Base-by-base conservation (phyloP, 2,329 filamentous ascomycete species). In the Colletotrichum melonis region DNA sequence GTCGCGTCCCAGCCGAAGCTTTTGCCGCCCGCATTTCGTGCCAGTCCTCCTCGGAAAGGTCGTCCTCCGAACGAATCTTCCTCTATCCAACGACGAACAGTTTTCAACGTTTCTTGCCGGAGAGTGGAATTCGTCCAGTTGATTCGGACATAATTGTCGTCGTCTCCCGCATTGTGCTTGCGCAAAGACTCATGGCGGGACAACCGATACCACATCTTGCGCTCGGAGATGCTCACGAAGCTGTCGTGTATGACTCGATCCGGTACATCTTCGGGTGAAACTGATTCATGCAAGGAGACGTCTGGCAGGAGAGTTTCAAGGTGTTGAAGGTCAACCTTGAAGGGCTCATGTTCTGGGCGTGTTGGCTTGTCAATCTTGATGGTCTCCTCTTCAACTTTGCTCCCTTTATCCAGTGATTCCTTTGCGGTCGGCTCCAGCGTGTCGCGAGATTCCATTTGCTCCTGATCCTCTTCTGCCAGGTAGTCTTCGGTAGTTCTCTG, bases 31-130 rank as follows among this genome's bases (percentile, higher is more conserved):
- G 85, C 83, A 22, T 56, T 68, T n/a, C 71, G 56, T 1, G 42
- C 57, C 11, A 68, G 77, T 28, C 85, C 85, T 8, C 85, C 86
- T 11, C 88, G 80, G 1, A 82, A 83, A 14, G 85, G 81, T 60
- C 86, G 86, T 1, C 89, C 88, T 2, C 87, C 84, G 32, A 90
- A 88, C 0, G 89, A 88, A 76, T 91, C 90, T 76, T 92, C 88
- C 76, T 92, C 89, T 86, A 92, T 91, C 91, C 91, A 93, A 30
- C 89, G 86, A 30, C 88, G 85, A 22, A 93, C 90, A 54, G 90
- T 89, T 69, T 87, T 86, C 72, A 91, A 84, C 1, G 87, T 89
- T 9, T 90, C 86, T 14, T 81, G 80, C 28, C 89, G 89, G 2
- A 90, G 81, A 7, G 85, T 80, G 0, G 90, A 92, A n/a, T 84